Percentiles rank a stretch among this genome's conserved stretches.
Conservation (phyloP, 106 monocot species). For the Narthecium ossifragum region DNA sequence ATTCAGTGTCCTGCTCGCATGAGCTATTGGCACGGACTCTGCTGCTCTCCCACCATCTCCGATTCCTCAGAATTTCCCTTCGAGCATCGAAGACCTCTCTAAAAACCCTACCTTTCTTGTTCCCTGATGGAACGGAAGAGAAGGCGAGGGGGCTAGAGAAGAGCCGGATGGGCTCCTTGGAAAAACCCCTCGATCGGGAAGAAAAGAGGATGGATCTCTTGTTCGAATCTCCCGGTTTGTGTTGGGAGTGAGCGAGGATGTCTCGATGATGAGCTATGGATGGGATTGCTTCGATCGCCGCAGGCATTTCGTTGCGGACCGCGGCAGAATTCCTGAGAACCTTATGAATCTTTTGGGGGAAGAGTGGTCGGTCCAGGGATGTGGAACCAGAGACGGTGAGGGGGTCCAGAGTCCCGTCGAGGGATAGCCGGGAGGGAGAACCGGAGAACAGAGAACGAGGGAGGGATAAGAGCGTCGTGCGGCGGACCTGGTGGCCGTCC, state of each 20-base stretch:
- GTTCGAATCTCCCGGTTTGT: neutral
- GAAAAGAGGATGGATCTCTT: no score
- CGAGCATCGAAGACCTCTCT: conserved; percentile 18
- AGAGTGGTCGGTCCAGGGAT: no score
- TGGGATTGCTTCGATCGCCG: neutral
- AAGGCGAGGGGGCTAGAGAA: conserved; percentile 3
- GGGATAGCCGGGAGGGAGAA: no score
- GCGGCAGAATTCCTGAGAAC: no score
- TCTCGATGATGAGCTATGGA: neutral
- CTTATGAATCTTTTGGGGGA: no score
- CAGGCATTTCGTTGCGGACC: no score
- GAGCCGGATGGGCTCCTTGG: neutral
- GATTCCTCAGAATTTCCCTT: conserved; percentile 13
- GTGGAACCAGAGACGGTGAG: no score
- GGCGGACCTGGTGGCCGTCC: no score
- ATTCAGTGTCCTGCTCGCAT: conserved; percentile 38
- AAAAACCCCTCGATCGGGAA: neutral
- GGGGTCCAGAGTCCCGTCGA: no score
- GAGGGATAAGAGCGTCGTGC: no score
- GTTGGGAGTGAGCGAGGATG: neutral
- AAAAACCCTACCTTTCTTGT: neutral
- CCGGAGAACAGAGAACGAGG: no score
- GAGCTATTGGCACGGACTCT: conserved; percentile 30
- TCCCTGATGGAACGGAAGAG: conserved; percentile 1
- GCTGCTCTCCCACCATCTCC: conserved; percentile 6